A percentile compares a stretch with the other conserved stretches of the same genome.
Conservation (phyloP, 2,329 filamentous ascomycete genomes). For the Clathrospora elynae region DNA sequence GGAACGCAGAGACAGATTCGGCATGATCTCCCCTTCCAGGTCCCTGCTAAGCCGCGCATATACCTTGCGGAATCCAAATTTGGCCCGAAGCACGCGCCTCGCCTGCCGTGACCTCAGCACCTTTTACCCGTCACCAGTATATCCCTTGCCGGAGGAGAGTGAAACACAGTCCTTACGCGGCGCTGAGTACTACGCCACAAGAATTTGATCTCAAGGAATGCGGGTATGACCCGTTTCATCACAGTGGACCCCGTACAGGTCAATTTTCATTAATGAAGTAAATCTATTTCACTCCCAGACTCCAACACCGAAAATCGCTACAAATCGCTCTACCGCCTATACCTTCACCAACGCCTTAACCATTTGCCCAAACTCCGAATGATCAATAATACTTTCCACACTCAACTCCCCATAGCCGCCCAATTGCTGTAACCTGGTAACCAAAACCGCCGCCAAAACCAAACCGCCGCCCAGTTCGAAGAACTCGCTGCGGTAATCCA, state of each 20-base stretch:
- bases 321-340: too few species aligned
- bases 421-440: constrained; percentile 1
- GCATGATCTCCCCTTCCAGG: constrained; percentile 2
- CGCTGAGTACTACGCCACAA: too few species aligned
- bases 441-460: background rate
- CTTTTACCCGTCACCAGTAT: too few species aligned
- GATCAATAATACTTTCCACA: background rate
- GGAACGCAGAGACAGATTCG: constrained; percentile 3
- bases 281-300: too few species aligned
- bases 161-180: too few species aligned
- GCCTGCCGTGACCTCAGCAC: too few species aligned
- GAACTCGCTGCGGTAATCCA: constrained; percentile 3
- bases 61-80: background rate
- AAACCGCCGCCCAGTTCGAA: background rate
- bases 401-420: background rate
- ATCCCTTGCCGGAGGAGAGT: too few species aligned
- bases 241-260: too few species aligned
- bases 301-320: too few species aligned
- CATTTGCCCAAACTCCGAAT: background rate
- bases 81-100: background rate
- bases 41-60: constrained; percentile 3
- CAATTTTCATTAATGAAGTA: too few species aligned
- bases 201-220: too few species aligned
- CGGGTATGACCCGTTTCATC: too few species aligned
- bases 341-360: background rate